Conservation (phyloP, 2,329 filamentous ascomycete species). For the Neofusicoccum laricinum region DNA sequence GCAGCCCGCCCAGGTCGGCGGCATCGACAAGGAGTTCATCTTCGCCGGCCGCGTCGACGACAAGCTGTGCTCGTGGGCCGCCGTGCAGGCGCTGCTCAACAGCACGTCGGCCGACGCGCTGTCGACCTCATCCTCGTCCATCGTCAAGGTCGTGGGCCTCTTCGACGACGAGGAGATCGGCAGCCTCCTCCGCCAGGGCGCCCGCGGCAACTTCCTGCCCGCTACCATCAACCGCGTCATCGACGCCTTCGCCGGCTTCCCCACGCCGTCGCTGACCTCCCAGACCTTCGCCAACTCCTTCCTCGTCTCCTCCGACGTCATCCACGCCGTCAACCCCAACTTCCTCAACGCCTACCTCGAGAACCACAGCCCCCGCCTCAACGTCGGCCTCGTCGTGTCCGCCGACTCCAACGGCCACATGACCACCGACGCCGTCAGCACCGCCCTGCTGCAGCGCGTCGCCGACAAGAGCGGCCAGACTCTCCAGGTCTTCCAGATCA, state of each 20-base stretch:
- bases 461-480: constrained; percentile 69
- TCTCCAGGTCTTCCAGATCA: constrained; percentile 88
- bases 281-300: constrained; percentile 91
- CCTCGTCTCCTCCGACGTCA: constrained; percentile 88
- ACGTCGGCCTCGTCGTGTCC: constrained; percentile 78
- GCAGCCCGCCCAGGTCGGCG: constrained; percentile 79
- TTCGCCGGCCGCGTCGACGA: constrained; percentile 95
- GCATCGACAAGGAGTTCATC: constrained; percentile 89
- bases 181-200: constrained; percentile 84
- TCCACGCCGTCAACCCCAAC: constrained; percentile 92
- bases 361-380: constrained; percentile 82
- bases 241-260: constrained; percentile 58
- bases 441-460: constrained; percentile 73
- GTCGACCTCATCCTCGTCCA: constrained; percentile 53
- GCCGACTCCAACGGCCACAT: constrained; percentile 91
- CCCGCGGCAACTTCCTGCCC: constrained; percentile 83
- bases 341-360: constrained; percentile 81
- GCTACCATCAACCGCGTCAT: constrained; percentile 76
- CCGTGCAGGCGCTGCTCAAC: constrained; percentile 77
- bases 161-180: constrained; percentile 98
- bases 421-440: constrained; percentile 87
- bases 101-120: constrained; percentile 57
- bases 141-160: constrained; percentile 85
- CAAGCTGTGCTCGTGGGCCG: constrained; percentile 94
- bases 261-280: constrained; percentile 59